These are phyloP conservation scores for Nowakowskiella sp. DNA, from an alignment of 192 early-diverging fungal species.

Conservation along the genomic window DNA sequence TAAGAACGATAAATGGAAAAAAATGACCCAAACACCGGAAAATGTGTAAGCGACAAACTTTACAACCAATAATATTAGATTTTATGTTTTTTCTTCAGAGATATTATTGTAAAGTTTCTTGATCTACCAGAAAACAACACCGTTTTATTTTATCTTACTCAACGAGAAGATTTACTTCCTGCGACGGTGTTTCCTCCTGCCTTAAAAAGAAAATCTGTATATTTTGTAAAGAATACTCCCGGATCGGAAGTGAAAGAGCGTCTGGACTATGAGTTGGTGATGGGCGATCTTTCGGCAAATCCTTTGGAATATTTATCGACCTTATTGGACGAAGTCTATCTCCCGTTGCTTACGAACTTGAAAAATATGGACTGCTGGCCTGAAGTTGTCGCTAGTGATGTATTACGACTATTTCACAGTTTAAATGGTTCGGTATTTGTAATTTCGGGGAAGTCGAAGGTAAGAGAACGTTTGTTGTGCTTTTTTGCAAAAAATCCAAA, in stretches of 20 bases:
- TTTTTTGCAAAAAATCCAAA: not conserved
- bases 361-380: conserved; percentile 61
- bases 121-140: conserved; percentile 43
- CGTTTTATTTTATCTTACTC: conserved; percentile 51
- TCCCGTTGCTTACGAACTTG: conserved; percentile 53
- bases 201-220: conserved; percentile 53
- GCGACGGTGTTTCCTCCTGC: conserved; percentile 42
- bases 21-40: conserved; percentile 35
- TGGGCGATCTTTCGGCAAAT: conserved; percentile 52
- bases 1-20: conserved; percentile 58
- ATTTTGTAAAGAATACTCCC: conserved; percentile 46
- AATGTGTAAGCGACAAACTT: conserved; percentile 35
- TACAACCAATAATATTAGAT: not conserved
- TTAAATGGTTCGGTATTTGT: conserved; percentile 60
- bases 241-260: conserved; percentile 40
- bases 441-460: conserved; percentile 57
- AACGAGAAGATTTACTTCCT: conserved; percentile 51
- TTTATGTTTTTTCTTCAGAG: conserved; percentile 20
- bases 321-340: conserved; percentile 54
- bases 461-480: too few relatives aligned
- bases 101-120: conserved; percentile 50
- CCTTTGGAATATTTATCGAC: conserved; percentile 51
- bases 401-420: conserved; percentile 54
- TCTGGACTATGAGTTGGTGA: conserved; percentile 48
- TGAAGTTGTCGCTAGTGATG: conserved; percentile 59